These are phyloP conservation scores for Ceratocystis albifundus DNA, from an alignment of 2,329 filamentous ascomycete species.

Conservation along the genomic window DNA sequence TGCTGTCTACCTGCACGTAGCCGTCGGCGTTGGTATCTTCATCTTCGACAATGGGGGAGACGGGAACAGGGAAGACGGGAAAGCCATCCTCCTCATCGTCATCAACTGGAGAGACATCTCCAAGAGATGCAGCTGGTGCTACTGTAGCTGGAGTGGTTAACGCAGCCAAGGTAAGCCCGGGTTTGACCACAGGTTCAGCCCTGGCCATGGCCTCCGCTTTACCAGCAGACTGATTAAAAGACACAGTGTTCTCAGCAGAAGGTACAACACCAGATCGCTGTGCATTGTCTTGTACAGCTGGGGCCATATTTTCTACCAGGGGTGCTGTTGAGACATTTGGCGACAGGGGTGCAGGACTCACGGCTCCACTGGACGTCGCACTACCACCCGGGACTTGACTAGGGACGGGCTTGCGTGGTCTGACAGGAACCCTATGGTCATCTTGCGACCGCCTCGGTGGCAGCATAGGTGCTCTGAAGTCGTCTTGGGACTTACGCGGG, in stretches of 20 bases:
- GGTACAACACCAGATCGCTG: neutral
- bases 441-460: conserved; percentile 18
- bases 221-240: neutral
- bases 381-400: neutral
- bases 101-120: neutral
- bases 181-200: neutral
- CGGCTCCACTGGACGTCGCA: neutral
- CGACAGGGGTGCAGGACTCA: conserved; percentile 14
- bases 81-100: neutral
- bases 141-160: neutral
- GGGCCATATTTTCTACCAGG: neutral
- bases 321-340: conserved; percentile 14
- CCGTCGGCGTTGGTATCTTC: neutral
- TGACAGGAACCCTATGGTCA: conserved; percentile 16
- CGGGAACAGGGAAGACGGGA: neutral
- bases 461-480: conserved; percentile 4
- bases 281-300: neutral
- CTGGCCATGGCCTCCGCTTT: neutral
- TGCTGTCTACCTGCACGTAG: neutral
- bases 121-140: neutral
- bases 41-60: conserved; percentile 1
- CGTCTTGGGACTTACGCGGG: conserved; percentile 11
- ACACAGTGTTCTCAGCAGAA: neutral
- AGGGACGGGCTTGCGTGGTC: conserved; percentile 13
- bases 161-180: neutral